Conservation (phyloP, 2,329 filamentous ascomycete genomes). For the Magnaporthiopsis incrustans region DNA sequence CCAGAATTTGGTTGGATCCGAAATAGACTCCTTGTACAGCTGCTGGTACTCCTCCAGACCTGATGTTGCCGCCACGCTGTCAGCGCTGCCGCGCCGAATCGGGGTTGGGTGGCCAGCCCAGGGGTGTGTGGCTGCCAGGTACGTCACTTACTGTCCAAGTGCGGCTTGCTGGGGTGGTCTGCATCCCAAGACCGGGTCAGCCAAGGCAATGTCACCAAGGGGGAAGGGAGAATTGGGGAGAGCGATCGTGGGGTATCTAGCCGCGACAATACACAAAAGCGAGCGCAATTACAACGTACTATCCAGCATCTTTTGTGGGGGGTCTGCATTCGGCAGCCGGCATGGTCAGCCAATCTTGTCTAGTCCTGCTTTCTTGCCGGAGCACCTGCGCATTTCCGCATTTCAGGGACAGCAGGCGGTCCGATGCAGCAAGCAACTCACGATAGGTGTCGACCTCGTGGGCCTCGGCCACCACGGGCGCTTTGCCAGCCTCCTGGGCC, state of each 20-base stretch:
- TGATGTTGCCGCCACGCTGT: conserved; percentile 22
- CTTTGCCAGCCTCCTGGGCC: conserved; percentile 28
- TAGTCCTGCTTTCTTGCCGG: not conserved
- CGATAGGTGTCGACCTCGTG: conserved; percentile 68
- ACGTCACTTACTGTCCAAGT: conserved; percentile 49
- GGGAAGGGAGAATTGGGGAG: not conserved
- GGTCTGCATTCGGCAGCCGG: conserved; percentile 33
- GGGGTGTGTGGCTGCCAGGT: not conserved
- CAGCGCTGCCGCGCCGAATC: conserved; percentile 14
- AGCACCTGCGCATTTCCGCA: no score
- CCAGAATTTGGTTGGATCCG: conserved; percentile 86
- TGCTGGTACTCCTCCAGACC: conserved; percentile 59
- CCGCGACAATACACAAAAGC: not conserved
- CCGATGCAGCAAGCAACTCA: conserved; percentile 29
- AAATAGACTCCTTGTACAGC: conserved; percentile 78
- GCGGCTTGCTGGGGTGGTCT: conserved; percentile 65
- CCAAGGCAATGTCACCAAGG: not conserved
- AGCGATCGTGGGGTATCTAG: not conserved
- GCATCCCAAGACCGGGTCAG: conserved; percentile 7
- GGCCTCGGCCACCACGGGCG: conserved; percentile 63
- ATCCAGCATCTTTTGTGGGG: conserved; percentile 61
- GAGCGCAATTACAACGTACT: conserved; percentile 40
- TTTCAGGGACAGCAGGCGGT: not conserved
- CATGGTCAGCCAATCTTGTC: conserved; percentile 3
- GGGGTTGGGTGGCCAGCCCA: not conserved